Evolutionary conservation across 129 eudicot species (phyloP).

Genomic region (Lactuca sativa): DNA sequence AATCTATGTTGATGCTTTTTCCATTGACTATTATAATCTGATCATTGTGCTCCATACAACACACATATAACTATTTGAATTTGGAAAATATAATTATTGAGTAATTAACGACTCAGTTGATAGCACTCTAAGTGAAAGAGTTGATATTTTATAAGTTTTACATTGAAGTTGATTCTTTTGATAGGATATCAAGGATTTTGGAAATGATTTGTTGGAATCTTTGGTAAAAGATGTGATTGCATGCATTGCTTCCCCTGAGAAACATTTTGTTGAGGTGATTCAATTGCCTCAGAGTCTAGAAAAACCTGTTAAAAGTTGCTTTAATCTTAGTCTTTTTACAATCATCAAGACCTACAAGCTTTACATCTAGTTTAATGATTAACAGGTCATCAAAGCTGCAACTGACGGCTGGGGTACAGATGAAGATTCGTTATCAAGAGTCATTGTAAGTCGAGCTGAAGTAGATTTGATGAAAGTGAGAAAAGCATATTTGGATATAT

Average conservation of each 20-base stretch:
- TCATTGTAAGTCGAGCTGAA: slow-evolving; percentile 64
- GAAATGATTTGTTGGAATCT: slow-evolving; percentile 46
- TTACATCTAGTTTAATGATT: neutral
- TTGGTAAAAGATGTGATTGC: slow-evolving; percentile 41
- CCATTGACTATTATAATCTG: neutral
- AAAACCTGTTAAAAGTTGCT: neutral
- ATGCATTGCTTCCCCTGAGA: slow-evolving; percentile 63
- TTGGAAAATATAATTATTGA: too few species aligned
- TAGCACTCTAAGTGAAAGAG: too few species aligned
- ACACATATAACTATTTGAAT: too few species aligned
- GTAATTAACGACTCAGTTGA: neutral
- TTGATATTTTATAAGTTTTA: neutral
- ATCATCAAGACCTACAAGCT: neutral
- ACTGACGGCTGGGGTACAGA: slow-evolving; percentile 62
- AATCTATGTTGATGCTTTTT: neutral
- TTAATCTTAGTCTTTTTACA: neutral
- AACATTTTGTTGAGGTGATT: slow-evolving; percentile 63
- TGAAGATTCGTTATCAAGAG: slow-evolving; percentile 67
- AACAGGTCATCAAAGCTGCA: slow-evolving; percentile 50
- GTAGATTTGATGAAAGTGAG: slow-evolving; percentile 57
- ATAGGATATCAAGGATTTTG: slow-evolving; percentile 56
- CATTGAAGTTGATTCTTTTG: slow-evolving; percentile 6
- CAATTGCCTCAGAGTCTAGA: neutral
- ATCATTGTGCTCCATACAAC: too few species aligned
- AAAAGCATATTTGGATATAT: slow-evolving; percentile 34